Base-by-base conservation (phyloP, 139 green algal genomes). In the Coccomyxa sp. region DNA sequence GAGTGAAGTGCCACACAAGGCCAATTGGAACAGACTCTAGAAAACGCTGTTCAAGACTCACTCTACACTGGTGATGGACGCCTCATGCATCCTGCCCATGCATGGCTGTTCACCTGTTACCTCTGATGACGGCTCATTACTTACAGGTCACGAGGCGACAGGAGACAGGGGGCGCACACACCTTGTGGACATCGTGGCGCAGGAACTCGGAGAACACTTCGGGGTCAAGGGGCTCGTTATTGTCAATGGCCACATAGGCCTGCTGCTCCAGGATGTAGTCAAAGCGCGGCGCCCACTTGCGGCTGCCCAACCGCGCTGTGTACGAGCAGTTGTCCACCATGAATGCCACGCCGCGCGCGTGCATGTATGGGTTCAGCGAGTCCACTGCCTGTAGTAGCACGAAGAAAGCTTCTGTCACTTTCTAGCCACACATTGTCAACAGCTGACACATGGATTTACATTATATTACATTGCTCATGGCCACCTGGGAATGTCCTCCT, bases 301-400 rank as follows among this genome's bases (percentile, higher is more conserved):
- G 89, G 67, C 89, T 94, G 81, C 97, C 97, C 59, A 99, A 92
- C 84, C 97, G 95, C 13, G 97, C 97, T 71, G 97, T 99, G 93
- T 98, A 98, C n/a, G 95, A 98, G 96, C 97, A 99, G 94, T 99
- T 99, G 91, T 99, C 97, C 14, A 99, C 96, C 97, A 99, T 99
- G 94, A 99, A 99, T 27, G 97, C 96, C 12, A 99, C 97, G 75
- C 97, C 97, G 63, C 95, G 90, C 0, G 97, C 97, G 86, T 99
- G 97, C 97, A 99, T 99, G 95, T 99, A 99, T 59, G 97, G 97
- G 91, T 99, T 99, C 60, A 99, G 90, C 23, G 92, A 98, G 91
- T 99, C 97, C 58, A 99, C 96, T 27, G 97, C 96, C 86, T 92
- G 86, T 58, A 89, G 85, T 74, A 27, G 21, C 21, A 74, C 66